Base-by-base conservation (phyloP, 2,329 filamentous ascomycete genomes). In the Venturiaceae sp. region DNA sequence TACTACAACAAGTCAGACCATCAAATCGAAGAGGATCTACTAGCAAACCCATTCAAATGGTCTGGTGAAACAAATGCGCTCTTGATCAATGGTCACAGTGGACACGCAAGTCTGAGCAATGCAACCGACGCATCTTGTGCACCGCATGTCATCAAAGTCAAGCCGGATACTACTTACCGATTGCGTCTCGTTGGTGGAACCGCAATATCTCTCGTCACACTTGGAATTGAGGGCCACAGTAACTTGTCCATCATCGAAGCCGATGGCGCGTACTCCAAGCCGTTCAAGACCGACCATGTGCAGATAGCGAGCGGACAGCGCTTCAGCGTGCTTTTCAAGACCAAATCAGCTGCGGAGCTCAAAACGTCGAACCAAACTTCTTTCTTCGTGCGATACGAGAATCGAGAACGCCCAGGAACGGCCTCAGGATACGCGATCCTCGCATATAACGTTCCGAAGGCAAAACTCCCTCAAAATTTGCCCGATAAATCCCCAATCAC, bases 131-230 rank as follows among this genome's bases (percentile, higher is more conserved):
- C 60, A 23, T 69, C 66, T 41, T 78, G 80, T 67, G 67, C 71
- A 57, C 72, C 80, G 2, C 73, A 76, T 4, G 71, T 83, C 3
- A 80, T 87, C 60, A 74, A 80, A 5, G 80, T 88, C 8, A 71
- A 84, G 37, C 81, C 84, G 0, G 79, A 74, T 11, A 83, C 78
- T 65, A 83, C 78, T 0, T 88, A 87, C 63, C 76, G 83, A 1
- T 69, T 87, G 56, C 76, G 85, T 9, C 81, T 84, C 64, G 77
- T 87, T 46, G 82, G 82, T 3, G 76, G 68, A 0, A 80, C 78
- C 0, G 80, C 80, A 0, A 70, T 86, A 19, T 83, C 80, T 0
- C 74, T 81, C 61, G 69, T 79, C 3, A 75, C 77, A 1, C 63
- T 84, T 3, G 82, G 73, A 0, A 77, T 87, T 41, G 81, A 85